Conservation (phyloP, 129 eudicot species). For the Helianthus annuus region HanXRQr2.0-SUNRISE NC_035441.2:185088675-185089174, state of each 20-base stretch:
- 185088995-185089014: slow-evolving; percentile 95
- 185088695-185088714: slow-evolving; percentile 97
- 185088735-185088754: slow-evolving; percentile 98
- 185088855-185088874: slow-evolving; percentile 97
- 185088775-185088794: not conserved
- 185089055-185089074: slow-evolving; percentile 71
- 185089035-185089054: slow-evolving; percentile 77
- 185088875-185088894: slow-evolving; percentile 90
- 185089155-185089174: no score
- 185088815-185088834: slow-evolving; percentile 22
- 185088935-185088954: not conserved
- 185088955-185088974: not conserved
- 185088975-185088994: slow-evolving; percentile 76
- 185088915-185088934: not conserved
- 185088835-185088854: slow-evolving; percentile 93
- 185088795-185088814: slow-evolving; percentile 19
- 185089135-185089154: slow-evolving; percentile 19
- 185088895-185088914: slow-evolving; percentile 83
- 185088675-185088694: slow-evolving; percentile 90
- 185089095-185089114: slow-evolving; percentile 68
- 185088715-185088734: slow-evolving; percentile 95
- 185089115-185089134: slow-evolving; percentile 80
- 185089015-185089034: slow-evolving; percentile 88
- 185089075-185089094: slow-evolving; percentile 83
- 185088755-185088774: slow-evolving; percentile 68